phyloP scores from a whole-genome alignment of 352 stramenopile genomes.

The Phytopythium aichiense region DNA sequence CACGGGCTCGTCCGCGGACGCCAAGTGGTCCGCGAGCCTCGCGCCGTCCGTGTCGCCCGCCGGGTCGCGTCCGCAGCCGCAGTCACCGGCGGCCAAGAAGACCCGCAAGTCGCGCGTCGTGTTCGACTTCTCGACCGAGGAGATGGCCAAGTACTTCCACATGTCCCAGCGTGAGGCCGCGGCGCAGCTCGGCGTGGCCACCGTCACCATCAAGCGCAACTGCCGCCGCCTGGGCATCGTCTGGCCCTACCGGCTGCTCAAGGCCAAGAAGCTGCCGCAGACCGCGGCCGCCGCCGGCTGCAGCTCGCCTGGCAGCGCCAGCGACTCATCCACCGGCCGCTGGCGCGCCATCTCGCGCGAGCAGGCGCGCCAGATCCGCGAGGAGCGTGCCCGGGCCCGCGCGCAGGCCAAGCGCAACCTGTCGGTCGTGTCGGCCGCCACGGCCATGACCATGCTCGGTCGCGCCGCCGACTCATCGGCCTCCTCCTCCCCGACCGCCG shows the following conservation, averaged over 20 bases:
- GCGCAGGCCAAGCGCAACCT: conserved; percentile 24
- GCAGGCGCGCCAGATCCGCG: conserved; percentile 28
- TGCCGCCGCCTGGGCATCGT: conserved; percentile 54
- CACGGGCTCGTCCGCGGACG: not conserved
- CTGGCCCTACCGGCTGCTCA: conserved; percentile 53
- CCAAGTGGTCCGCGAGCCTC: conserved; percentile 2
- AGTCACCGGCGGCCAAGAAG: conserved; percentile 16
- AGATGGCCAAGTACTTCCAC: conserved; percentile 55
- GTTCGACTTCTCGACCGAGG: conserved; percentile 49
- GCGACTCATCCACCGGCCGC: conserved; percentile 2
- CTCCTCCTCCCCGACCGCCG: not conserved
- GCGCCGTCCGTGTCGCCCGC: not conserved
- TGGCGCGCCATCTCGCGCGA: conserved; percentile 34
- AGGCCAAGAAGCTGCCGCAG: conserved; percentile 40
- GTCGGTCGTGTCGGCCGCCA: conserved; percentile 22
- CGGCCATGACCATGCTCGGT: conserved; percentile 21
- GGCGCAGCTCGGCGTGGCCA: conserved; percentile 47
- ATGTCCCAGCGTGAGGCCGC: conserved; percentile 52
- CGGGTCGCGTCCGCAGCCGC: not conserved
- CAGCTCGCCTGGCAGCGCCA: not conserved
- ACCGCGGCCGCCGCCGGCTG: not conserved
- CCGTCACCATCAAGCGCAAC: conserved; percentile 60
- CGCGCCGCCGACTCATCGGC: not conserved
- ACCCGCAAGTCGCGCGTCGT: conserved; percentile 44
- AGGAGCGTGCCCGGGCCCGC: conserved; percentile 25